Evolutionary conservation across 1,284 basidiomycete genomes (phyloP).

Genomic region (Trichosporon sp.): DNA sequence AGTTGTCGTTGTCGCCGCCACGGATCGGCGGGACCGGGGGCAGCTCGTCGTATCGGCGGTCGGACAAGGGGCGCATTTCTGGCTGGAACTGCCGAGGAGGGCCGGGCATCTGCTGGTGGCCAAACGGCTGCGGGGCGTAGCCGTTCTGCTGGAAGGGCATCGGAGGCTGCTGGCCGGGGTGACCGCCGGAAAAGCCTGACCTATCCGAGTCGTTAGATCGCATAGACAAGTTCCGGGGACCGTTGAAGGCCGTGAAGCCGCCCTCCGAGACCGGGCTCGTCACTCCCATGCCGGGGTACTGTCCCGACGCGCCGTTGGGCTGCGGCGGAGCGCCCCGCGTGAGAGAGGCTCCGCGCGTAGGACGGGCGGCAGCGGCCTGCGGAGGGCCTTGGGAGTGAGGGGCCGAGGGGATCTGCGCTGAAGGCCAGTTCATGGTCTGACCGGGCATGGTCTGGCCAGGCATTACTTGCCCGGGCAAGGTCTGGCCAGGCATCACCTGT

Average conservation of each 20-base stretch:
- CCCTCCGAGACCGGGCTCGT: background rate
- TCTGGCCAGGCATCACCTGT: slow-evolving; percentile 31
- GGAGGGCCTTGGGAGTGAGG: background rate
- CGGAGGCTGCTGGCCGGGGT: background rate
- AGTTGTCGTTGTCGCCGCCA: slow-evolving; percentile 8
- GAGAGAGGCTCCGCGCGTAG: background rate
- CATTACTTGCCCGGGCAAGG: slow-evolving; percentile 29
- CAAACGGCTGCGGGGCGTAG: background rate
- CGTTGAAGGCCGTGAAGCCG: background rate
- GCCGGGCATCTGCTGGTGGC: background rate
- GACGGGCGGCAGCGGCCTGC: background rate
- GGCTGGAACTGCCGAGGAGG: background rate
- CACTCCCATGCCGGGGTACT: background rate
- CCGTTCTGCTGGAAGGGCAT: background rate
- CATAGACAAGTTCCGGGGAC: background rate
- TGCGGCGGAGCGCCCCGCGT: background rate
- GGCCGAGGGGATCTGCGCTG: slow-evolving; percentile 6
- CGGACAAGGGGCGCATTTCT: background rate
- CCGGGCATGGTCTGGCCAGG: background rate
- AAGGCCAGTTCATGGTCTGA: slow-evolving; percentile 21
- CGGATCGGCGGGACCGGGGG: slow-evolving; percentile 33
- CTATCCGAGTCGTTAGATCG: slow-evolving; percentile 5
- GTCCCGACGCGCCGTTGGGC: background rate
- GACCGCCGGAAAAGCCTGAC: background rate
- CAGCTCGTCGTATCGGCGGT: slow-evolving; percentile 4